Base-by-base conservation (phyloP, 2,329 filamentous ascomycete genomes). In the Trichoderma breve region DNA sequence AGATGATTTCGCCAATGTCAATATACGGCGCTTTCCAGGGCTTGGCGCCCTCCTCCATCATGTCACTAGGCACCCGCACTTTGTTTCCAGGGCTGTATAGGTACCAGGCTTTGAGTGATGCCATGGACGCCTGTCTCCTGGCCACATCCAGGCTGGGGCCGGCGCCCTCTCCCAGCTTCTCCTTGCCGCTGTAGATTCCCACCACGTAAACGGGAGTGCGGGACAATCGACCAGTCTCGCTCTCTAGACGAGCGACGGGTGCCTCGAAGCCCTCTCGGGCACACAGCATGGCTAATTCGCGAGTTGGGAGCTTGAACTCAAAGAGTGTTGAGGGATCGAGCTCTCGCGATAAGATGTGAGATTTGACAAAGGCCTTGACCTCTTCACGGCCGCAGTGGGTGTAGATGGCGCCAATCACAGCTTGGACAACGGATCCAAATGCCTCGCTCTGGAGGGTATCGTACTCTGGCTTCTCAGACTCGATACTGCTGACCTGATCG, bases 51-150 rank as follows among this genome's bases (percentile, higher is more conserved):
- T 89, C 85, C 69, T 86, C 84, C 75, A 92, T 86, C 84, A 88
- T 91, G 74, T 93, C 90, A 79, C 91, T 93, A 28, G 92, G 92
- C 73, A 93, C 85, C 72, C 87, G 86, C 64, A 90, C 87, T 74
- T 89, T 83, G 76, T 86, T 83, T 71, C 87, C 85, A 32, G 96
- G 95, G 80, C 91, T 95, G 85, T 99, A 99, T 68, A 99, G 86
- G 82, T 99, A 99, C 96, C 96, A 99, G 6, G 91, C 87, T 86
- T 97, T 97, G 79, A 99, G 86, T 21, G 94, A 91, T 74, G 92
- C 91, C 78, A 97, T 95, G 47, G 93, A 90, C 24, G 96, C 96
- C 80, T 93, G 89, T 74, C 89, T 87, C 74, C 93, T 89, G 36
- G 93, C 95, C 77, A 94, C 89, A 75, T 94, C 87, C 71, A 98